Base-by-base conservation (phyloP, 169 alveolate species). In the Eimeria maxima region DNA sequence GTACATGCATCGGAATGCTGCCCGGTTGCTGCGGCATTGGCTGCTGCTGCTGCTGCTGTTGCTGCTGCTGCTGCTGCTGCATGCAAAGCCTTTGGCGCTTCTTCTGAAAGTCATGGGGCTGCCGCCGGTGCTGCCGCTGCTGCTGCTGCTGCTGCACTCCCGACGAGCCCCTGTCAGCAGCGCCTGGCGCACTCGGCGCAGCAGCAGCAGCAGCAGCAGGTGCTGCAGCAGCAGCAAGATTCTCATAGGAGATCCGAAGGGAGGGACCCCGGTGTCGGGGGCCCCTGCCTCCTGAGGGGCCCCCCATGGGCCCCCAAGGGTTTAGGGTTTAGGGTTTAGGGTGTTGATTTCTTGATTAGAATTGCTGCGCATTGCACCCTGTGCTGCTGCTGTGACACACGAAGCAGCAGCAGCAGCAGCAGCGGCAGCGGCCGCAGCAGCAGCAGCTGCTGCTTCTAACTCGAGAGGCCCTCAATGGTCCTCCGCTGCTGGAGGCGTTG, bases 241-340 rank as follows among this genome's bases (percentile, higher is more conserved):
- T 44, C 22, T 44, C 84, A 29, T 33, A 74, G 20, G 84, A 74
- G 42, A 74, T 29, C 14, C 84, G 84, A 45, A 74, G 3, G 11
- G 84, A 45, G 16, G 27, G 84, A 50, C 84, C 84, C 53, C 84
- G 57, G 27, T 74, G 84, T 45, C 84, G 84, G 53, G 84, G 50
- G 11, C 50, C 84, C 84, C 50, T 74, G 53, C 24, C 24, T 8
- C 53, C 22, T 67, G 76, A 67, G 84, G 84, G 84, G 84, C 53
- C 84, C 10, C 84, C 84, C 84, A 74, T 74, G 84, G 50, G 74
- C 29, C 74, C 74, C 74, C 74, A 22, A 65, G 74, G 74, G 74
- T 65, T 65, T 65, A 65, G 74, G 74, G 74, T 65, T 65, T 65
- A 65, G 74, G 74, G 74, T 65, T 65, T 65, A 65, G 74, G 74